Conservation (phyloP, 441 rosid species). For the Jatropha podagrica region DNA sequence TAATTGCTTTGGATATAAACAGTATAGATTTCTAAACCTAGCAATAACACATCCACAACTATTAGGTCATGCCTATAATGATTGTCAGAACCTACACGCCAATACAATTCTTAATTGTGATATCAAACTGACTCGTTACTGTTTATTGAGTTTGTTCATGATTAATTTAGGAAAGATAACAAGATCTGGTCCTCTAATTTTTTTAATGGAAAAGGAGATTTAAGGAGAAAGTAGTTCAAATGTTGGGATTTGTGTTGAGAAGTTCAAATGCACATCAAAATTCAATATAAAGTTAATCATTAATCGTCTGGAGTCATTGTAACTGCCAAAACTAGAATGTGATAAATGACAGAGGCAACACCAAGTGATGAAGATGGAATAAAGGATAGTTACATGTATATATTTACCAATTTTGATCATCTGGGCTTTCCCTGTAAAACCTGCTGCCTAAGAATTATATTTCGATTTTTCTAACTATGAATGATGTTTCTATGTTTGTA, state of each 20-base stretch:
- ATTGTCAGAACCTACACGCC: too few relatives aligned
- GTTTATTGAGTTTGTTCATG: too few relatives aligned
- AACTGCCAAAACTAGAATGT: neutral
- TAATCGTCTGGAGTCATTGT: neutral
- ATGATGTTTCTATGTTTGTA: neutral
- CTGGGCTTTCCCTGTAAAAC: neutral
- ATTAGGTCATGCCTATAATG: too few relatives aligned
- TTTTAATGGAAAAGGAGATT: neutral
- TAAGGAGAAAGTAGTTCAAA: neutral
- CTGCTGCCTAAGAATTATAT: neutral
- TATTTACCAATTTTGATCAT: neutral
- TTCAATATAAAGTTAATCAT: neutral
- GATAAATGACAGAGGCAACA: neutral
- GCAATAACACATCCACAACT: too few relatives aligned
- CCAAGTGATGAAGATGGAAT: neutral
- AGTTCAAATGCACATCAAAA: neutral
- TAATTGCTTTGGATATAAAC: neutral
- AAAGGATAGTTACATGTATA: neutral
- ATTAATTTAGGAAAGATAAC: too few relatives aligned
- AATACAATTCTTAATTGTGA: too few relatives aligned
- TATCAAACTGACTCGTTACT: too few relatives aligned
- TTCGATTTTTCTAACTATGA: neutral
- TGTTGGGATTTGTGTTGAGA: neutral
- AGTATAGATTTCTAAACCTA: too few relatives aligned
- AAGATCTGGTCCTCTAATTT: too few relatives aligned